A percentile compares a stretch with the other conserved stretches of the same genome.
These are phyloP conservation scores for Heracleum sosnowskyi DNA, from an alignment of 129 eudicot species.

Conservation along the genomic window DNA sequence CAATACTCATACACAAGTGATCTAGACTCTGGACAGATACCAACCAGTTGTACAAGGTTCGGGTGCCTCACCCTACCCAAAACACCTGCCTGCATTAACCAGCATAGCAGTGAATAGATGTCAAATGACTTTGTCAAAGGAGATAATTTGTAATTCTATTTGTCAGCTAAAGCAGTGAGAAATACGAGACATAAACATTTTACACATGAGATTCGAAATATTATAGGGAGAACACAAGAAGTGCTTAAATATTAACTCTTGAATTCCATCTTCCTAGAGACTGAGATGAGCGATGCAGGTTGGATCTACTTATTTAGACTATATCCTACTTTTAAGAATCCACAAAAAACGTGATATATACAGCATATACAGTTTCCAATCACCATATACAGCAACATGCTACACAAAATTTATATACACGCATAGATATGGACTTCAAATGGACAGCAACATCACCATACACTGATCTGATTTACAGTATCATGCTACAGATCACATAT, in stretches of 20 bases:
- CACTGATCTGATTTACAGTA: neutral
- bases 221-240: neutral
- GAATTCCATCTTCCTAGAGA: neutral
- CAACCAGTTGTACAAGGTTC: slow-evolving; percentile 65
- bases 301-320: neutral
- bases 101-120: slow-evolving; percentile 15
- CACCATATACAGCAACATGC: neutral
- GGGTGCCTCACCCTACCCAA: slow-evolving; percentile 79
- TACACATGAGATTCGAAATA: neutral
- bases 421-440: neutral
- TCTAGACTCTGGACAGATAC: slow-evolving; percentile 68
- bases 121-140: neutral
- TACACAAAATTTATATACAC: neutral
- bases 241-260: neutral
- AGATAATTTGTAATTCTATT: neutral
- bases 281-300: neutral
- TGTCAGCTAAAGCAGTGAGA: neutral
- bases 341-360: neutral
- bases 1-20: slow-evolving; percentile 69
- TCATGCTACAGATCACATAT: neutral
- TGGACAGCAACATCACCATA: neutral
- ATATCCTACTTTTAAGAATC: neutral
- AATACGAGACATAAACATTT: neutral
- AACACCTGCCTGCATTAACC: slow-evolving; percentile 49
- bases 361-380: neutral